Conservation (phyloP, 306 rosid species). For the Gillenia trifoliata region DNA sequence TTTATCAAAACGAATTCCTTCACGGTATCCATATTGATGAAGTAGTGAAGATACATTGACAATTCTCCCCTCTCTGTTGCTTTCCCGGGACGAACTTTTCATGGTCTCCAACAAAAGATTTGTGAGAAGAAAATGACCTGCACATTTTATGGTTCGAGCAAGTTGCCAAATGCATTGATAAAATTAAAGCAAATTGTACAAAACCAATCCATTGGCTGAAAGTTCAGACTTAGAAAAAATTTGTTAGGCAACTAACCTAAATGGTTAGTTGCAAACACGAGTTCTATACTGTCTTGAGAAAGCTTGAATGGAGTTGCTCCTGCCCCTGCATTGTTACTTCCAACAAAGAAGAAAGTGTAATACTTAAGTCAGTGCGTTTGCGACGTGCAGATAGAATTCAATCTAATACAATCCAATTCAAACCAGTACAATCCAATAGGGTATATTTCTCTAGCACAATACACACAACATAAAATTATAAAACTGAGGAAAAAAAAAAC, state of each 20-base stretch:
- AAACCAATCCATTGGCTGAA: not conserved
- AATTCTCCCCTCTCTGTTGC: constrained; percentile 68
- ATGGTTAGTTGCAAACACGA: constrained; percentile 80
- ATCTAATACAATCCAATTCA: no score
- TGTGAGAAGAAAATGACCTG: constrained; percentile 90
- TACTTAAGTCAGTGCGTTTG: no score
- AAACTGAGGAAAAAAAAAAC: not conserved
- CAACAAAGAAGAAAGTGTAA: constrained; percentile 10
- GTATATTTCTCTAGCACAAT: not conserved
- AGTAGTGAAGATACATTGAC: constrained; percentile 60
- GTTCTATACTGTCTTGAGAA: constrained; percentile 68
- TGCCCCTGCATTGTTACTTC: constrained; percentile 85
- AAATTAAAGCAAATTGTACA: not conserved
- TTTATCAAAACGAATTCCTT: constrained; percentile 62
- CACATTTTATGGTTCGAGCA: not conserved
- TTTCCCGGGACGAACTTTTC: constrained; percentile 54
- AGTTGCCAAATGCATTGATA: not conserved
- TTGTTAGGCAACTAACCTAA: constrained; percentile 35
- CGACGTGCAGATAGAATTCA: no score
- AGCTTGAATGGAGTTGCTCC: constrained; percentile 63
- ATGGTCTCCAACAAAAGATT: constrained; percentile 76
- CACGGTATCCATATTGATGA: constrained; percentile 49
- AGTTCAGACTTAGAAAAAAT: not conserved
- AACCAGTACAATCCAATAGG: no score
- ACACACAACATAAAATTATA: not conserved